Evolutionary conservation across 331 rosid species (phyloP), one percentile per base, ranked within the genome.

Genomic region (Prunus yedoensis): DNA sequence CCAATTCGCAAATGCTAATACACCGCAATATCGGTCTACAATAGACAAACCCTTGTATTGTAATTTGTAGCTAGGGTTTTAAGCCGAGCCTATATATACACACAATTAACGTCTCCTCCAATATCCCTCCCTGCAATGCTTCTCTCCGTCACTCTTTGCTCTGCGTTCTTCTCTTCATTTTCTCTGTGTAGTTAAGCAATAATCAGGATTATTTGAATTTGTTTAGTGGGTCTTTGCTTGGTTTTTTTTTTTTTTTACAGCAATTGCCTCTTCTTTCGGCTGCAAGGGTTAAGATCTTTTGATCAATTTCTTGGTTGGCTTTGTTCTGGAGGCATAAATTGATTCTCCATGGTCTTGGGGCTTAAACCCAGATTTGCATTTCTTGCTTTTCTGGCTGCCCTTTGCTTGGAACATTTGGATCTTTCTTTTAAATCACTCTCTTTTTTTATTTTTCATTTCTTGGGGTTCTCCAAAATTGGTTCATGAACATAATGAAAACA

Each of bases 281-380:
- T 87, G 63, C 96, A 87, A 88, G 93, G 71, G 62, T 53, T 79
- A 84, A 88, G 96, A 87, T 88, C 96, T 73, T 3, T 18, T 1
- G 90, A 87, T 90, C 90, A 75, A 79, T 85, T 90, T 78, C 96
- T 88, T 90, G 96, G 43, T 14, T 25, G 77, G 89, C 96, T 78
- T 73, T 90, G 96, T 90, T 90, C 93, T 87, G 56, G 91, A 68
- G 96, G 93, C 96, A 77, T 62, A 88, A 5, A 90, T 79, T 8
- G 1, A 64, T 80, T 68, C 15, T 81, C 80, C 87, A 60, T 5
- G 4, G 28, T 59, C 64, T 9, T 75, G 82, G 96, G 86, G 35
- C 45, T 57, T 4, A 69, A 14, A 17, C 68, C 87, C 86, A 78
- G 91, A 87, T 73, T 77, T 5, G 3, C 58, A 50, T 46, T 16